A percentile compares a stretch with the other conserved stretches of the same genome.
These are phyloP conservation scores for Polygonum maritimum DNA, from an alignment of 148 eudicot species.

Conservation along the genomic window DNA sequence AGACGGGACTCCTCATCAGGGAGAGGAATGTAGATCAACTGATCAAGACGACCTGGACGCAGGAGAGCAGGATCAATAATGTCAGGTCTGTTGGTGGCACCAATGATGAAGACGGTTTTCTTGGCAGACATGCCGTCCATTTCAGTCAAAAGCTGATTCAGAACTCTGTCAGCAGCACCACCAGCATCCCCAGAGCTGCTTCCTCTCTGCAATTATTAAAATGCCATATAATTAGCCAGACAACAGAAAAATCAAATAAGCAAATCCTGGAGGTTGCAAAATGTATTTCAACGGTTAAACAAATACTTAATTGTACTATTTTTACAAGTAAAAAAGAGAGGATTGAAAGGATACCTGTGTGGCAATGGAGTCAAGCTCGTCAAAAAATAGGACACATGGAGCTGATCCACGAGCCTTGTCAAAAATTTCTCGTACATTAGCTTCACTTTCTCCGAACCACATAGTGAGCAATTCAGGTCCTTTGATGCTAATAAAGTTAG, in stretches of 20 bases:
- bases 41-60: slow-evolving; percentile 90
- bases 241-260: background rate
- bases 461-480: slow-evolving; percentile 89
- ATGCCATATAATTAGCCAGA: background rate
- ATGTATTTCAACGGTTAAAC: background rate
- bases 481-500: slow-evolving; percentile 79
- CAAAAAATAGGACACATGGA: slow-evolving; percentile 86
- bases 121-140: slow-evolving; percentile 97
- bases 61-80: slow-evolving; percentile 84
- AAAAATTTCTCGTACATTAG: slow-evolving; percentile 80
- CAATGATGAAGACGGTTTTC: slow-evolving; percentile 85
- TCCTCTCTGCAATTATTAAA: slow-evolving; percentile 51
- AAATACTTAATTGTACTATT: background rate
- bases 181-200: slow-evolving; percentile 85
- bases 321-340: background rate
- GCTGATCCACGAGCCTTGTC: slow-evolving; percentile 88
- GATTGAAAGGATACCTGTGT: slow-evolving; percentile 45
- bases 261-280: background rate
- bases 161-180: slow-evolving; percentile 85
- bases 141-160: slow-evolving; percentile 84
- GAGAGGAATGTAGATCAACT: slow-evolving; percentile 76
- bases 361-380: slow-evolving; percentile 89
- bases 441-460: slow-evolving; percentile 99
- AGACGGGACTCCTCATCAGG: slow-evolving; percentile 90
- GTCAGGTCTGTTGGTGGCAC: slow-evolving; percentile 89